These are phyloP conservation scores for Nephelium lappaceum DNA, from an alignment of 345 rosid species.

Conservation along the genomic window DNA sequence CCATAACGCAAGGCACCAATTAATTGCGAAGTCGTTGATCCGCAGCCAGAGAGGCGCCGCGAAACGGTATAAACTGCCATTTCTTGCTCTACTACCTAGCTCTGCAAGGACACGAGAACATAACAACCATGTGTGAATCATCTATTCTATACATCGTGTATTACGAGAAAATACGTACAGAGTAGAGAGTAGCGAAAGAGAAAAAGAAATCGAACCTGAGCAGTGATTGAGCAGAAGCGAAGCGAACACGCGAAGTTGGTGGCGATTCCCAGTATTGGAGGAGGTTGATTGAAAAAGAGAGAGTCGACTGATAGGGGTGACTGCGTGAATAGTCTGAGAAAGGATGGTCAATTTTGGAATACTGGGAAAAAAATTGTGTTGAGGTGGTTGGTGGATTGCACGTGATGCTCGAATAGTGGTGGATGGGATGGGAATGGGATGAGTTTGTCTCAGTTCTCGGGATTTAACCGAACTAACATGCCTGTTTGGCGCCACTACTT, in stretches of 20 bases:
- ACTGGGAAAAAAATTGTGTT: neutral
- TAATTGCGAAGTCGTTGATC: conserved; percentile 36
- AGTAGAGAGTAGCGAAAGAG: no score
- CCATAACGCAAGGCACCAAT: conserved; percentile 49
- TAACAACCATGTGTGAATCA: neutral
- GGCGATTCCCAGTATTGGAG: conserved; percentile 1
- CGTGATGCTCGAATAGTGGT: neutral
- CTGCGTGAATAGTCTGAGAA: neutral
- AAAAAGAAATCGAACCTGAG: neutral
- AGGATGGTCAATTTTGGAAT: neutral
- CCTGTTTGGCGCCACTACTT: no score
- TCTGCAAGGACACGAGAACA: neutral
- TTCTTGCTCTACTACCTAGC: conserved; percentile 23
- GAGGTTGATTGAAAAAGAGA: neutral
- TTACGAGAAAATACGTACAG: no score
- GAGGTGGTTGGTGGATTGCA: neutral
- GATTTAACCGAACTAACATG: no score
- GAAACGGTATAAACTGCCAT: conserved; percentile 61
- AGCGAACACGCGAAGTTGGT: neutral
- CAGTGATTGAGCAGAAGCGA: neutral
- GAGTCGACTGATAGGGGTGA: neutral
- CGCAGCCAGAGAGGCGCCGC: conserved; percentile 60
- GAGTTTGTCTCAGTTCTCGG: no score
- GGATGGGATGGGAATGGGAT: neutral
- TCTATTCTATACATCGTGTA: neutral